Base-by-base conservation (phyloP, 441 rosid genomes). In the Macaranga tanarius region DNA sequence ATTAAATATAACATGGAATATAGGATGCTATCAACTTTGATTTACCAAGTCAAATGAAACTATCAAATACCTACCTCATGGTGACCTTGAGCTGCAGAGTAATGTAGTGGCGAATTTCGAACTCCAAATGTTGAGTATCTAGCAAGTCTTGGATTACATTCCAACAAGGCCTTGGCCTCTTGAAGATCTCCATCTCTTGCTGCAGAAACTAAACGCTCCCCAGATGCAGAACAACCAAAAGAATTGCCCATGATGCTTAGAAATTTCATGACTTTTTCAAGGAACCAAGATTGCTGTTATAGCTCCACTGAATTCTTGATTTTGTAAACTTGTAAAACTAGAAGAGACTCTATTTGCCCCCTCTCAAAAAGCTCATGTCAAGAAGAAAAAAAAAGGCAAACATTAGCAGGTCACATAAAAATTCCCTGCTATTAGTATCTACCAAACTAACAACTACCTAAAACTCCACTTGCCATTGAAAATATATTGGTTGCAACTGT, bases 11-110 rank as follows among this genome's bases (percentile, higher is more conserved):
- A 45, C 60, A 62, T 34, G 48, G 13, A 50, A 51, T 45, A 2
- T 6, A 52, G 10, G 56, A 68, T 19, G 51, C 26, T 10, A 25
- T 63, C 70, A 54, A 50, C 25, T 42, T 31, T n/a, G 62, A 76
- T 17, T 69, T 20, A 13, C 0, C n/a, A 38, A 16, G 10, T 62
- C 2, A 26, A 67, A 45, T 55, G 31, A 64, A 72, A 58, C 26
- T 10, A 75, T 17, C n/a, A 66, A 66, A 47, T 82, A 92, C 97
- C 97, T 94, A 94, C 99, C 97, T 94, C 99, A 74, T 90, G 91
- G 87, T 94, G 97, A 54, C 99, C 99, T 80, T 92, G 99, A 70
- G 97, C 99, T 55, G 99, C 97, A 71, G 99, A 92, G 78, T 94
- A 94, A 82, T 94, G 99, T 56, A 92, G 90, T 44, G 99, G 97